Conservation (phyloP, 306 rosid species). For the Bauhinia variegata region DNA sequence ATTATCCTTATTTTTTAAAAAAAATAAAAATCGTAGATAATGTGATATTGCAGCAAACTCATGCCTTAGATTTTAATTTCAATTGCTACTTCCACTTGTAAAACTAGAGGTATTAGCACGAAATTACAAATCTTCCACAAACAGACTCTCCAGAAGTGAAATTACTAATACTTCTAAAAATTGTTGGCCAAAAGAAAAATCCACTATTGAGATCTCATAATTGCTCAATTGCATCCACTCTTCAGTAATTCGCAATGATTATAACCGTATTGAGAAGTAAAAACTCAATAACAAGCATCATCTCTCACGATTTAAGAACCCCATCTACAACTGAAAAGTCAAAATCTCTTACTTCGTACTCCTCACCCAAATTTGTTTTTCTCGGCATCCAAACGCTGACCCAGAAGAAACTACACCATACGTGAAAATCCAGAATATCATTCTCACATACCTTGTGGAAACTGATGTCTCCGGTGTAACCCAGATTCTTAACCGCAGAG, state of each 20-base stretch:
- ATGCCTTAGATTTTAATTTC: no score
- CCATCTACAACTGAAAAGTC: slow-evolving; percentile 16
- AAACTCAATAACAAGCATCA: not conserved
- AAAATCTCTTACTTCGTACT: not conserved
- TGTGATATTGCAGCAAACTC: no score
- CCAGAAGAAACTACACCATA: not conserved
- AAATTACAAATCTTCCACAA: no score
- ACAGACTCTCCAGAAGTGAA: no score
- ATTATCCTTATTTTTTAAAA: no score
- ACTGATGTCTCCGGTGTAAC: slow-evolving; percentile 55
- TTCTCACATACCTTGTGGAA: slow-evolving; percentile 54
- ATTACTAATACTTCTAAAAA: no score
- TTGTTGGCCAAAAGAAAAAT: no score
- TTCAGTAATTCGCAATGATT: not conserved
- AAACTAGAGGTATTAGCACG: no score
- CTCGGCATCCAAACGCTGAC: slow-evolving; percentile 21
- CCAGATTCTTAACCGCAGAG: slow-evolving; percentile 51
- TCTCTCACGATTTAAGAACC: not conserved
- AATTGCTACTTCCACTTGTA: no score
- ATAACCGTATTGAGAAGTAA: not conserved
- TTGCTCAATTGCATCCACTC: not conserved
- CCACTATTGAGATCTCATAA: not conserved
- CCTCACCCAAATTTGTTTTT: not conserved
- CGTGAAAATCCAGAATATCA: not conserved
- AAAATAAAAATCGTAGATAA: no score